Base-by-base conservation (phyloP, 1,284 basidiomycete species). In the Rhizoctonia solani region DNA sequence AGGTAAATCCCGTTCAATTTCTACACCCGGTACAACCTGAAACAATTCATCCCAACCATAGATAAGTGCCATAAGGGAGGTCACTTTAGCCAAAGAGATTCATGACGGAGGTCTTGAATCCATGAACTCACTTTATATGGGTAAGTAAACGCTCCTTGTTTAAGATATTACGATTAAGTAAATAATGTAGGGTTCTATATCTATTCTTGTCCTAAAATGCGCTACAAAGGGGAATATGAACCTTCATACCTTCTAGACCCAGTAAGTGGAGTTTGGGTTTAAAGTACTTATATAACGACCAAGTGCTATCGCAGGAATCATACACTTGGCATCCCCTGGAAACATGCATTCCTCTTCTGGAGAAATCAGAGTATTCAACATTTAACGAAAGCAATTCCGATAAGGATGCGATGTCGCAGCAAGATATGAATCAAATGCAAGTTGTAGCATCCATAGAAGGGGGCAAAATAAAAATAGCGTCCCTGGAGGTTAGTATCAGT, bases 121-220 rank as follows among this genome's bases (percentile, higher is more conserved):
- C 0, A 82, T 94, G 83, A 75, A 78, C 8, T 89, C 81, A 70
- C 77, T 95, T 32, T 95, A 95, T 75, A 90, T 97, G 88, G 94
- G 93, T 92, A 71, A 53, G 42, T n/a, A n/a, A n/a, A n/a, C n/a
- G n/a, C n/a, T n/a, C n/a, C n/a, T 55, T 21, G 21, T 19, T 11
- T 49, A n/a, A 61, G 42, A 9, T 50, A 47, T 9, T 65, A 13
- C 16, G 54, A 32, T 30, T 37, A 27, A n/a, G 25, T 11, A 30
- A 25, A 27, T 59, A 66, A 23, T 69, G 54, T 27, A 95, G 94
- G 95, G 2, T 97, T 87, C 76, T 98, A 97, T 77, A 90, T 98
- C 56, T 85, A 96, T 72, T 87, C 88, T 0, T 99, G 95, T 73
- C 85, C 81, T 65, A 99, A 99, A 78, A 99, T 99, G 97, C 83